Evolutionary conservation across 495 filamentous ascomycete genomes (phyloP).

Genomic region (Parmelia sp.): DNA sequence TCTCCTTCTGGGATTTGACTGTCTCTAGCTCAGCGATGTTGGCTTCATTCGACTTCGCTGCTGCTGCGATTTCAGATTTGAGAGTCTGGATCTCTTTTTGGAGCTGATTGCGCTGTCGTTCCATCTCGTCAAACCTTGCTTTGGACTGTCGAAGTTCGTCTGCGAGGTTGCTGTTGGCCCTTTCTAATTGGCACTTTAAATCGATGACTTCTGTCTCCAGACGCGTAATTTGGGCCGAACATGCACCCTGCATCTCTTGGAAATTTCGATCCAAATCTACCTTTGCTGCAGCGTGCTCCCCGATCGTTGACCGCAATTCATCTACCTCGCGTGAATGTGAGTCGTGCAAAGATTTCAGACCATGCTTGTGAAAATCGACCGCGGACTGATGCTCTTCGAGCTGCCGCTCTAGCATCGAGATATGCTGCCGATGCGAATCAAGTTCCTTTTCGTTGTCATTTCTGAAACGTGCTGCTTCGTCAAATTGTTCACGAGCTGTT

Average conservation of each 20-base stretch:
- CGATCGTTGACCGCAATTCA: constrained; percentile 37
- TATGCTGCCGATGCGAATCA: constrained; percentile 36
- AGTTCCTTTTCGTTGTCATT: constrained; percentile 38
- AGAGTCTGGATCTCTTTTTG: constrained; percentile 49
- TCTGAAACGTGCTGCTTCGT: constrained; percentile 28
- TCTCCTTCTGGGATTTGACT: constrained; percentile 59
- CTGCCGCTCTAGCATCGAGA: constrained; percentile 39
- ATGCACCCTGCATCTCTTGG: constrained; percentile 47
- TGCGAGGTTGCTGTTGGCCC: constrained; percentile 40
- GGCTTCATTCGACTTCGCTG: constrained; percentile 66
- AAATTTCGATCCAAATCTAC: constrained; percentile 43
- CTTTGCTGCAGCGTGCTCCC: constrained; percentile 16
- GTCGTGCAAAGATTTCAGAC: constrained; percentile 47
- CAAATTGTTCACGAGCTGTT: constrained; percentile 52
- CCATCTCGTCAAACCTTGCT: constrained; percentile 35
- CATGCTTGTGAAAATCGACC: constrained; percentile 48
- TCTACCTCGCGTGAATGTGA: constrained; percentile 48
- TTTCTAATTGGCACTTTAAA: constrained; percentile 24
- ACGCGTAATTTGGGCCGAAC: constrained; percentile 35
- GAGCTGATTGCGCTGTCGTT: constrained; percentile 45
- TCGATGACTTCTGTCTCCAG: constrained; percentile 34
- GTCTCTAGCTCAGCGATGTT: constrained; percentile 56
- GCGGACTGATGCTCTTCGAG: constrained; percentile 48
- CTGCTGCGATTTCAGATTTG: constrained; percentile 57
- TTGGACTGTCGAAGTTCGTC: constrained; percentile 34